These are phyloP conservation scores for Mortierella sp. DNA, from an alignment of 371 early-diverging fungal species.

Conservation along the genomic window DNA sequence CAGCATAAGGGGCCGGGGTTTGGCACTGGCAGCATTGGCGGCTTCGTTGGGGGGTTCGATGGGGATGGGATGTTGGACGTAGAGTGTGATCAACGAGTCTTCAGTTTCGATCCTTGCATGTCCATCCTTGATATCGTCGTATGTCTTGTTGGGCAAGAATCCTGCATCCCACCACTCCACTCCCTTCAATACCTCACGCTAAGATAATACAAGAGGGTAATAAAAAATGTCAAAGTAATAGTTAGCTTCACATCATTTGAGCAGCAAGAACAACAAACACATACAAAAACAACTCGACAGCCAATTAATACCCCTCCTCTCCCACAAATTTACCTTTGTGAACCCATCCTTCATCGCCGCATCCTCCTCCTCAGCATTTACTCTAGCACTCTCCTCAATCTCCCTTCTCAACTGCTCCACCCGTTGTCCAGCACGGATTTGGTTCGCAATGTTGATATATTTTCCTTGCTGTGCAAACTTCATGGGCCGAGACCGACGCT, in stretches of 20 bases:
- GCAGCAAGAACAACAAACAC: neutral
- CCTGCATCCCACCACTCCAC: conserved; percentile 98
- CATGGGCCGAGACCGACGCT: conserved; percentile 72
- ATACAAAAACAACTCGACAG: too few species aligned
- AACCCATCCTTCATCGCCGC: conserved; percentile 80
- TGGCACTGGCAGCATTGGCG: conserved; percentile 63
- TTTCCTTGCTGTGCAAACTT: conserved; percentile 89
- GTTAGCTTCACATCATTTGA: neutral
- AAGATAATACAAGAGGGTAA: conserved; percentile 9
- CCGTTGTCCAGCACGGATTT: conserved; percentile 78
- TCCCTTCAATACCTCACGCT: conserved; percentile 82
- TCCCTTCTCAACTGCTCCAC: conserved; percentile 89
- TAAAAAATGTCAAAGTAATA: neutral
- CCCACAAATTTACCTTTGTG: conserved; percentile 14
- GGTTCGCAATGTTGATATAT: conserved; percentile 85
- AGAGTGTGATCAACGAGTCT: conserved; percentile 79
- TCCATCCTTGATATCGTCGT: conserved; percentile 71
- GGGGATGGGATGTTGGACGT: conserved; percentile 95
- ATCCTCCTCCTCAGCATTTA: conserved; percentile 89
- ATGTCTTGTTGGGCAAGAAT: conserved; percentile 80
- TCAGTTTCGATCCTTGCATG: conserved; percentile 63
- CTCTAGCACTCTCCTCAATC: conserved; percentile 86
- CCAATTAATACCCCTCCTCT: neutral
- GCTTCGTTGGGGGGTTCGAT: conserved; percentile 86
- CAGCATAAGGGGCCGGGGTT: conserved; percentile 86